Evolutionary conservation across 176 grass and related monocot species (phyloP).

Genomic region (Poa annua): DNA sequence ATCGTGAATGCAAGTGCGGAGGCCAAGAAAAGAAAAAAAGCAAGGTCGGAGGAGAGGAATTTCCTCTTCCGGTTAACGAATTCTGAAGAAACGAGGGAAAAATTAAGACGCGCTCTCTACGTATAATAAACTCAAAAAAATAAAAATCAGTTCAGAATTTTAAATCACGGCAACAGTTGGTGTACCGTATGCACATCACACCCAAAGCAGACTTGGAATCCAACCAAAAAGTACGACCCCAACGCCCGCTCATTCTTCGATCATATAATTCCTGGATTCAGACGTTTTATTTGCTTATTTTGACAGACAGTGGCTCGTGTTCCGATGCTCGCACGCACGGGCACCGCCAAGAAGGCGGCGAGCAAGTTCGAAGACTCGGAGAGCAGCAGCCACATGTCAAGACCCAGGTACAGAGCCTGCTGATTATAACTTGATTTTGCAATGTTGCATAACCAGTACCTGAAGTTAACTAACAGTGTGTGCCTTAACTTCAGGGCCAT

Average conservation of each 20-base stretch:
- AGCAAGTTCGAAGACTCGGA: constrained; percentile 52
- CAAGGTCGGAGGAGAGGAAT: too few species aligned
- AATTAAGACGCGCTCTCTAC: too few species aligned
- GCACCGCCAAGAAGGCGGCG: constrained; percentile 29
- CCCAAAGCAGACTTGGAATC: constrained; percentile 16
- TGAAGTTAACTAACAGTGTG: not conserved
- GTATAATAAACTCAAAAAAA: too few species aligned
- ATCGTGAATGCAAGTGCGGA: too few species aligned
- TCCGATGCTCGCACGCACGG: constrained; percentile 40
- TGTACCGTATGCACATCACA: not conserved
- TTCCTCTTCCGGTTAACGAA: too few species aligned
- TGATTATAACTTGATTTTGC: not conserved
- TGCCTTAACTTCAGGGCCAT: constrained; percentile 27
- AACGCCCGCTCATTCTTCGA: not conserved
- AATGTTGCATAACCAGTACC: too few species aligned
- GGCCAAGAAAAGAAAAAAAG: too few species aligned
- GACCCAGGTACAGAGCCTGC: constrained; percentile 24
- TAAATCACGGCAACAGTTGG: not conserved
- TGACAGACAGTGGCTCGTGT: not conserved
- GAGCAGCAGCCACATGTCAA: constrained; percentile 22
- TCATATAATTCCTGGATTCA: constrained; percentile 39
- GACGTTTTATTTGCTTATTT: not conserved
- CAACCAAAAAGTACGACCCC: constrained; percentile 22
- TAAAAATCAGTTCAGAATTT: not conserved
- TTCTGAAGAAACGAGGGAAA: too few species aligned